phyloP scores from a whole-genome alignment of 805 yeast species.

The Wickerhamomyces sydowiorum region DNA sequence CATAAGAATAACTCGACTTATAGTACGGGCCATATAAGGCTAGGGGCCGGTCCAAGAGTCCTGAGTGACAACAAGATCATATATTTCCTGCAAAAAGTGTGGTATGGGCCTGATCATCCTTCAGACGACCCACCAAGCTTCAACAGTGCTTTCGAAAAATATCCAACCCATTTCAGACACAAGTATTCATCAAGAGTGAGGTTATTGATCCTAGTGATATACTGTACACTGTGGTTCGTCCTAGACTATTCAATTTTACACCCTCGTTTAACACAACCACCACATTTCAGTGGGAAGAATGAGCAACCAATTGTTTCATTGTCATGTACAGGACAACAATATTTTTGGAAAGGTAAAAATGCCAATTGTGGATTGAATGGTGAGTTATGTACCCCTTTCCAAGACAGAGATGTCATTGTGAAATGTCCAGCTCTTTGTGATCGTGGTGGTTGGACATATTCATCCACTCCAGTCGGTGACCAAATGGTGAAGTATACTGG shows the following conservation, averaged over 20 bases:
- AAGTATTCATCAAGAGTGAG: constrained; percentile 25
- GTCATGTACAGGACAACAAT: constrained; percentile 40
- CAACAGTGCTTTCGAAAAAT: constrained; percentile 31
- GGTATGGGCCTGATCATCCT: constrained; percentile 53
- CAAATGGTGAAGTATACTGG: constrained; percentile 63
- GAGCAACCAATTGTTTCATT: constrained; percentile 32
- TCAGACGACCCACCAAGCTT: constrained; percentile 43
- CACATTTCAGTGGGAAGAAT: constrained; percentile 24
- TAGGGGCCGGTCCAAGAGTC: not conserved
- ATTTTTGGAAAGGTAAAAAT: constrained; percentile 73
- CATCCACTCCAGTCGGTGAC: constrained; percentile 70
- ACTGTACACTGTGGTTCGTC: constrained; percentile 42
- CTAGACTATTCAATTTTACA: constrained; percentile 31
- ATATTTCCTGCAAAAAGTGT: constrained; percentile 27
- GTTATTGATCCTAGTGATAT: constrained; percentile 28
- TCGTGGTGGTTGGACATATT: constrained; percentile 68
- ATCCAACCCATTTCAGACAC: constrained; percentile 34
- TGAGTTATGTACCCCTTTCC: constrained; percentile 45
- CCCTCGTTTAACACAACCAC: constrained; percentile 41
- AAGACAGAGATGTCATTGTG: constrained; percentile 42
- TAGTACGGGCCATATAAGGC: not conserved
- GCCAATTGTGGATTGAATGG: constrained; percentile 73
- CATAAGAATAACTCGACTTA: not conserved
- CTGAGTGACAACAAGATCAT: constrained; percentile 5
- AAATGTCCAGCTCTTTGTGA: constrained; percentile 90